Conservation (phyloP, 805 yeast species). For the Cephaloascus albidus region DNA sequence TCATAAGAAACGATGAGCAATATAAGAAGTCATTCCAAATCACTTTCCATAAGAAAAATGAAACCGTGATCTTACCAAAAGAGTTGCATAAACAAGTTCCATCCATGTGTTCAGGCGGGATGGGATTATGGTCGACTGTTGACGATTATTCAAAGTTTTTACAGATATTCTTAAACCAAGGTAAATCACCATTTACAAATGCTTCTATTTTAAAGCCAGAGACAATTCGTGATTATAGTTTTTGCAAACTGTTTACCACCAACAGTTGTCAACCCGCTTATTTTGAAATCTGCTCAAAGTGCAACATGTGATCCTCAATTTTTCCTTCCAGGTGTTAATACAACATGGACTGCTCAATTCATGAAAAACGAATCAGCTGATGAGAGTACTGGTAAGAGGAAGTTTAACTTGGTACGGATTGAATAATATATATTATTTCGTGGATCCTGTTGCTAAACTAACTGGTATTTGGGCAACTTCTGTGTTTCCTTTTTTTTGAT, state of each 20-base stretch:
- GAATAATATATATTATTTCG: slow-evolving; percentile 29
- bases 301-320: slow-evolving; percentile 1
- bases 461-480: slow-evolving; percentile 31
- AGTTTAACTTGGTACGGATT: slow-evolving; percentile 31
- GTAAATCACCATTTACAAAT: slow-evolving; percentile 26
- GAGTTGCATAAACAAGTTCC: slow-evolving; percentile 7
- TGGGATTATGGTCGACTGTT: slow-evolving; percentile 29
- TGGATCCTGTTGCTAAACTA: slow-evolving; percentile 25
- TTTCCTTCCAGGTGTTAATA: slow-evolving; percentile 12
- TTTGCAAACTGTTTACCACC: slow-evolving; percentile 21
- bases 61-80: neutral
- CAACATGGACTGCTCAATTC: slow-evolving; percentile 21
- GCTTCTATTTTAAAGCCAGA: slow-evolving; percentile 15
- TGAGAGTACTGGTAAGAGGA: slow-evolving; percentile 23
- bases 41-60: slow-evolving; percentile 4
- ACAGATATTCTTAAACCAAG: slow-evolving; percentile 29
- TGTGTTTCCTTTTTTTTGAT: slow-evolving; percentile 20
- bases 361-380: slow-evolving; percentile 11
- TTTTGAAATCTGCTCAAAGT: neutral
- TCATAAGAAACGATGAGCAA: slow-evolving; percentile 10
- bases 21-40: neutral
- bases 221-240: slow-evolving; percentile 19
- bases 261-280: slow-evolving; percentile 8
- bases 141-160: slow-evolving; percentile 28
- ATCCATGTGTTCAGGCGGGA: slow-evolving; percentile 27